A percentile compares a stretch with the other conserved stretches of the same genome.
Evolutionary conservation across 1,284 basidiomycete species (phyloP).

Genomic region (Ceratobasidium sp.): DNA sequence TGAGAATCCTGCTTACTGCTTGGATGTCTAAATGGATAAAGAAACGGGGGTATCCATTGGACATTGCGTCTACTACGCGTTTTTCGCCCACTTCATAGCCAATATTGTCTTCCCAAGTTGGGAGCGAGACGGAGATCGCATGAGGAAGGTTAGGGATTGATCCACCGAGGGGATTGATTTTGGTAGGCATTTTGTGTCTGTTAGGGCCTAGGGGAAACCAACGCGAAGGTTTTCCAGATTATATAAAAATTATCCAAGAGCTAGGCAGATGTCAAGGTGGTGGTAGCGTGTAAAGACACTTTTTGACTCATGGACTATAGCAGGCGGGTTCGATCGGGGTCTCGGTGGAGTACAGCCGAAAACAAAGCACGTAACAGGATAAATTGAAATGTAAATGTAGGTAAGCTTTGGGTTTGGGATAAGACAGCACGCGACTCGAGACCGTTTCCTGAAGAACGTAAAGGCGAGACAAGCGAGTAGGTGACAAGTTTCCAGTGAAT

Average conservation of each 20-base stretch:
- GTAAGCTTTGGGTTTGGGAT: neutral
- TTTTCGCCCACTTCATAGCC: conserved; percentile 95
- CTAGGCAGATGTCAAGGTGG: conserved; percentile 22
- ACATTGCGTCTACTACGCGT: conserved; percentile 85
- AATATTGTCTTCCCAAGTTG: conserved; percentile 93
- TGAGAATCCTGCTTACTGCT: conserved; percentile 61
- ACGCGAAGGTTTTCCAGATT: too few species aligned
- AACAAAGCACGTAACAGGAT: conserved; percentile 15
- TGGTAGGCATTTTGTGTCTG: conserved; percentile 21
- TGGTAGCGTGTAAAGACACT: conserved; percentile 23
- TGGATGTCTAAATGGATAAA: conserved; percentile 92
- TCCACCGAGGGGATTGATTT: conserved; percentile 22
- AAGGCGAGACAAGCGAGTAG: neutral
- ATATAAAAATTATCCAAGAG: neutral
- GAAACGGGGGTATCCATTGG: conserved; percentile 97
- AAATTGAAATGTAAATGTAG: conserved; percentile 22
- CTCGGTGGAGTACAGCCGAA: conserved; percentile 40
- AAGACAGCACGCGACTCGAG: neutral
- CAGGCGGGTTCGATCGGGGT: conserved; percentile 33
- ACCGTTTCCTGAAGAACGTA: neutral
- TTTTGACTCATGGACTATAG: conserved; percentile 25
- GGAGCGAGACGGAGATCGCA: conserved; percentile 97
- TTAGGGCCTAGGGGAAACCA: conserved; percentile 21
- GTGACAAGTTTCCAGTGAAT: too few species aligned
- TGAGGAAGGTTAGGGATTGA: conserved; percentile 67